Percentiles rank a stretch among this genome's conserved stretches.
Evolutionary conservation across 495 filamentous ascomycete species (phyloP).

Genomic region (Aspergillus taichungensis): DNA sequence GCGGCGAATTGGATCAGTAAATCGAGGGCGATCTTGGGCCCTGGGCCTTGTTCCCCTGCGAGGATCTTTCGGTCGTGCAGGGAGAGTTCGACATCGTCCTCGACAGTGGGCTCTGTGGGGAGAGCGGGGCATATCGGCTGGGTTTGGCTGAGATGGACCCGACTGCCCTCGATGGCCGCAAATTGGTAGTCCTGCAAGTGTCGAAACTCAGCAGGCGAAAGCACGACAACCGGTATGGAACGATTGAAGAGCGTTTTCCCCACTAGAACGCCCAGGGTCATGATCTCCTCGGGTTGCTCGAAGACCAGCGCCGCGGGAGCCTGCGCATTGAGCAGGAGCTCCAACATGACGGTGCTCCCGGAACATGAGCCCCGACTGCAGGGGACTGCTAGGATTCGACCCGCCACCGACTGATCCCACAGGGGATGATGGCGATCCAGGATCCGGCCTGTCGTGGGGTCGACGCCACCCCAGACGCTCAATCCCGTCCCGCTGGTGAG

Average conservation of each 20-base stretch:
- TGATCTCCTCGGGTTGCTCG: conserved; percentile 18
- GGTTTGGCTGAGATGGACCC: not conserved
- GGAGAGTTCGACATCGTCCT: not conserved
- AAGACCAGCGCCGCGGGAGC: conserved; percentile 19
- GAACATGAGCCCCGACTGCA: conserved; percentile 23
- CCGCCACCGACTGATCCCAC: conserved; percentile 9
- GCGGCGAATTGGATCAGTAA: conserved; percentile 16
- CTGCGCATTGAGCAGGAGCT: conserved; percentile 17
- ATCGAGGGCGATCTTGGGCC: conserved; percentile 16
- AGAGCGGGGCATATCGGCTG: not conserved
- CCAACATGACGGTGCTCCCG: conserved; percentile 23
- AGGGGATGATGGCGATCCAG: conserved; percentile 26
- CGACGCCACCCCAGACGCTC: conserved; percentile 29
- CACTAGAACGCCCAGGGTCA: conserved; percentile 23
- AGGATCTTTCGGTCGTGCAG: conserved; percentile 13
- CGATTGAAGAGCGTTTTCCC: conserved; percentile 18
- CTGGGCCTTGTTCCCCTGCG: conserved; percentile 11
- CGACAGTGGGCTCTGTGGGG: not conserved
- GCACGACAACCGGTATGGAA: conserved; percentile 18
- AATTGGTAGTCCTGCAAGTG: not conserved
- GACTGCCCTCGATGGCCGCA: not conserved
- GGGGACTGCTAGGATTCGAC: conserved; percentile 20
- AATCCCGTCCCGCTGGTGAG: conserved; percentile 12
- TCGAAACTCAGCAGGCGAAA: conserved; percentile 7
- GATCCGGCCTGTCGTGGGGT: conserved; percentile 15